Base-by-base conservation (phyloP, 805 yeast species). In the Schwanniomyces vanrijiae region DNA sequence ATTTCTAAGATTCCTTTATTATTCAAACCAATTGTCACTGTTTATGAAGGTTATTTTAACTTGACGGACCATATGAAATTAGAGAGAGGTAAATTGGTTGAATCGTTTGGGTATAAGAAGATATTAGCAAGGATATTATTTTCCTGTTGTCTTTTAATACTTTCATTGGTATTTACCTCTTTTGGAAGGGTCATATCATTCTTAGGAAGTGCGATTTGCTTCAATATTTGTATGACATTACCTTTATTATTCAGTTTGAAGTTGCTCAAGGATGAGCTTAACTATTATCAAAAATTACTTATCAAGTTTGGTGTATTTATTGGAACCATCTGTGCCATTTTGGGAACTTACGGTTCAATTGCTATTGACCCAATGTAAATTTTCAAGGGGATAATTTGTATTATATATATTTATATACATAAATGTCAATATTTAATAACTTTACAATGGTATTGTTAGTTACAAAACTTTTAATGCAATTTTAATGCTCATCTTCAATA, bases 171-270 rank as follows among this genome's bases (percentile, higher is more conserved):
- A 14, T 65, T 73, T 39, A 63, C 65, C 3, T 68, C 71, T 7
- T 73, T 73, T 48, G 78, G 75, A 16, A 63, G 61, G 49, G 61
- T 71, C 20, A 65, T 73, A 29, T 72, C 76, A 2, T 68, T 73
- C 38, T 55, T 73, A 33, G 78, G 78, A 10, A 59, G 72, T 33
- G 66, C 76, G 8, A 62, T 73, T 39, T 73, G 78, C 48, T 71
- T 68, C 52, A 61, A 69, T 16, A 65, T 73, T 24, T 73, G 78
- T 51, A 52, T 73, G 20, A 64, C 68, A 3, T 59, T 72, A 28
- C 78, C 78, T 13, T 60, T 70, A 14, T 52, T 65, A 42, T 73
- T 73, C 55, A 68, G 71, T 49, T 49, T 58, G 37, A 51, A 53
- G 14, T 47, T 68, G 22, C 60, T 62, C 45, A 40, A 52, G 3